Percentiles rank a stretch among this genome's conserved stretches.
phyloP scores from a whole-genome alignment of 1,284 basidiomycete genomes.

The Albatrellus sp. region DNA sequence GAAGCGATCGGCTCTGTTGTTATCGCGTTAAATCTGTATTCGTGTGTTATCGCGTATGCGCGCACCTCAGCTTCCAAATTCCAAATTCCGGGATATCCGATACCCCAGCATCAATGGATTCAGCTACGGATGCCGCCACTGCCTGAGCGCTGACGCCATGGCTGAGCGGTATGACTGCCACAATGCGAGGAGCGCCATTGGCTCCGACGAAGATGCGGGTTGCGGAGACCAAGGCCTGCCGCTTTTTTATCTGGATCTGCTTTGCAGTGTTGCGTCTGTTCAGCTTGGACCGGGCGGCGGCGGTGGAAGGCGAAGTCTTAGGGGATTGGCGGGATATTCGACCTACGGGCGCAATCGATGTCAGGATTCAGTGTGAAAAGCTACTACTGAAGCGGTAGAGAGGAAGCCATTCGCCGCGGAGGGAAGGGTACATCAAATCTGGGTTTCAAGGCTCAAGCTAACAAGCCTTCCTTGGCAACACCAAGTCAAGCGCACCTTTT shows the following conservation, averaged over 20 bases:
- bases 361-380: too few relatives aligned
- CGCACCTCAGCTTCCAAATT: constrained; percentile 57
- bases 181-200: constrained; percentile 71
- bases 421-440: constrained; percentile 5
- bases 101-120: constrained; percentile 46
- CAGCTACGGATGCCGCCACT: constrained; percentile 49
- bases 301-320: constrained; percentile 32
- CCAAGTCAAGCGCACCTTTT: constrained; percentile 55
- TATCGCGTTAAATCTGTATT: background rate
- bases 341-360: constrained; percentile 24
- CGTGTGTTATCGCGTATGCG: too few relatives aligned
- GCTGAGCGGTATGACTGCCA: constrained; percentile 69
- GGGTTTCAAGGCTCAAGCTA: too few relatives aligned
- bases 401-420: background rate
- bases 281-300: constrained; percentile 45
- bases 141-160: constrained; percentile 46
- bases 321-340: constrained; percentile 38
- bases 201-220: constrained; percentile 65
- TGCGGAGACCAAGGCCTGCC: constrained; percentile 54
- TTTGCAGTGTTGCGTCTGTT: constrained; percentile 74
- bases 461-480: too few relatives aligned
- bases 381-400: too few relatives aligned
- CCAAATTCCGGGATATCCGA: constrained; percentile 41
- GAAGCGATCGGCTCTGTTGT: constrained; percentile 66
- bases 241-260: constrained; percentile 63